Conservation (phyloP, 352 stramenopile genomes). For the Globisporangium carolinianum region DNA sequence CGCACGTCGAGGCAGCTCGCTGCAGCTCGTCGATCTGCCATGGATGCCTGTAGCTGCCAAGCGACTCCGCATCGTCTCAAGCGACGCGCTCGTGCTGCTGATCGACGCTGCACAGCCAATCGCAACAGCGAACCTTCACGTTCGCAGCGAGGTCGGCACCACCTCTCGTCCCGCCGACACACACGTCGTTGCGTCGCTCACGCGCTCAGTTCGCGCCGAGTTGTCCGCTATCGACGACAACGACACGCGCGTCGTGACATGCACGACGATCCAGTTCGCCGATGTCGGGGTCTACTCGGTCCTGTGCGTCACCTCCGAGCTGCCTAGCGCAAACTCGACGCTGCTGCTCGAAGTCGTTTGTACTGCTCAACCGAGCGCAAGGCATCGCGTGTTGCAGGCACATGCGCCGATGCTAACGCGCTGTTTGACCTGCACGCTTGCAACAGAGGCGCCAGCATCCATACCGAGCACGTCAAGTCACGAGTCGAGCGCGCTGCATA, state of each 20-base stretch:
- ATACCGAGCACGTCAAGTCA: background rate
- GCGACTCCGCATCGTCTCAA: conserved; percentile 1
- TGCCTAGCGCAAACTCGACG: background rate
- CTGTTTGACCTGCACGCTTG: background rate
- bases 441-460: background rate
- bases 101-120: background rate
- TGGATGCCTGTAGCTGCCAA: background rate
- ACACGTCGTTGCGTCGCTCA: background rate
- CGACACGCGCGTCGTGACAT: background rate
- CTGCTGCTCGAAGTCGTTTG: conserved; percentile 2
- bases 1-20: no score
- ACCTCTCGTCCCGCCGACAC: no score
- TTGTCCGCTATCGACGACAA: background rate
- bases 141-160: background rate
- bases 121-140: background rate
- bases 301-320: background rate
- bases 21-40: conserved; percentile 1
- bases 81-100: conserved; percentile 7
- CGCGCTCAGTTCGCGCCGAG: background rate
- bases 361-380: background rate
- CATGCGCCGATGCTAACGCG: background rate
- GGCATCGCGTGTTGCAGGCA: background rate
- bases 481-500: background rate
- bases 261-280: background rate
- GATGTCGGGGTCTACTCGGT: background rate